Base-by-base conservation (phyloP, 768 basidiomycete species). In the Hysterangium stoloniferum region DNA sequence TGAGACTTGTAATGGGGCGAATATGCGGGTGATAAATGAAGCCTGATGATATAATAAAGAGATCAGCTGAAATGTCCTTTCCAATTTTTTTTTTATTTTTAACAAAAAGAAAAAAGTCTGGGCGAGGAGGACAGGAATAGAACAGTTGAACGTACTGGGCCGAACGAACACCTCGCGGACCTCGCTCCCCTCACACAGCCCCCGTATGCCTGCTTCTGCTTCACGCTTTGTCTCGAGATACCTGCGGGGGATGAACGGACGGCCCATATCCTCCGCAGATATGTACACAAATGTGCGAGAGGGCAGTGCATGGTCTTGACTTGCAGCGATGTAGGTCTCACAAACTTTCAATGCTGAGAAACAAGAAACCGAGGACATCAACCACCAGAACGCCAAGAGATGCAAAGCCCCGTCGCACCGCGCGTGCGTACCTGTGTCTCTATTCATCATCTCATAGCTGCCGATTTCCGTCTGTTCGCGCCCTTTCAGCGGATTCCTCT, bases 161-260 rank as follows among this genome's bases (percentile, higher is more conserved):
- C 96, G 76, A 56, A 98, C 75, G 66, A 86, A 88, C 15, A 95
- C 79, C 7, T 79, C 83, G 52, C 86, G 74, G 61, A 80, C 17
- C 74, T 60, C 20, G 66, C 66, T 40, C 63, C 62, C 17, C 56
- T 55, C 58, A 81, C 70, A 59, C 61, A 84, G 73, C 27, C 69
- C 61, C 38, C 71, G 72, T 53, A 98, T 88, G 28, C 69, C 71
- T 31, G 66, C 61, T 63, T 99, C 96, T 6, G 96, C 92, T 59
- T 92, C 80, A 17, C 94, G 80, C 69, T 99, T 99, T n/a, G 89
- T 86, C 62, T 85, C 76, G 59, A 98, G 91, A 68, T 99, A 99
- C 31, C 86, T 71, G 0, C 78, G 73, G 25, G 93, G 81, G 44
- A 98, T 78, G 59, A 95, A 60, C 24, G 95, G 96, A 12, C 89